Conservation (phyloP, 768 basidiomycete species). For the Pisolithus sp. region DNA sequence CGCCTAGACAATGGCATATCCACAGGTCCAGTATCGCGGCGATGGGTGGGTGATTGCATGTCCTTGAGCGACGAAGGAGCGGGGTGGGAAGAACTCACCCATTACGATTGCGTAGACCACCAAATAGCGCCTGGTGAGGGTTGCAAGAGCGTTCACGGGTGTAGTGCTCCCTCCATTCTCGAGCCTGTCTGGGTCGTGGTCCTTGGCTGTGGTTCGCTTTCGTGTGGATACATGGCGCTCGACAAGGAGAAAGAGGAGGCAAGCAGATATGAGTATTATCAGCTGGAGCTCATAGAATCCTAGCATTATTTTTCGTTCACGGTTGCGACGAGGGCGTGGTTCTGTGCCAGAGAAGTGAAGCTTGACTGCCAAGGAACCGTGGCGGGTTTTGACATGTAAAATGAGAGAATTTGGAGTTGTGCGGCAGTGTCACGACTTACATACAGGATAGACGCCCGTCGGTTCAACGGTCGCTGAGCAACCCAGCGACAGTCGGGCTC, state of each 20-base stretch:
- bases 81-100: constrained; percentile 38
- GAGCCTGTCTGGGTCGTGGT: constrained; percentile 20
- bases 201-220: constrained; percentile 19
- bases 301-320: constrained; percentile 12
- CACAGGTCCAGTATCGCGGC: background rate
- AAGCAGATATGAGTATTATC: constrained; percentile 29
- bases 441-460: no score
- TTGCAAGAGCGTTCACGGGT: constrained; percentile 22
- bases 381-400: no score
- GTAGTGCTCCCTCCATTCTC: constrained; percentile 25
- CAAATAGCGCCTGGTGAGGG: constrained; percentile 47
- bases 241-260: constrained; percentile 29
- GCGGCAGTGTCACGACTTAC: no score
- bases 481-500: no score
- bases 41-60: background rate
- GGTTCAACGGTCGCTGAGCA: no score
- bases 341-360: no score
- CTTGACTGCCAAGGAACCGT: no score
- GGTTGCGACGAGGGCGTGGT: no score
- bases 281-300: constrained; percentile 39
- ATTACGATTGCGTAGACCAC: constrained; percentile 68
- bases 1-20: constrained; percentile 34
- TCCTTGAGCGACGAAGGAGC: background rate
- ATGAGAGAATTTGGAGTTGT: no score
- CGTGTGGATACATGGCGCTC: constrained; percentile 27